These are phyloP conservation scores for Tuber indicum DNA, from an alignment of 495 filamentous ascomycete species.

Conservation along the genomic window DNA sequence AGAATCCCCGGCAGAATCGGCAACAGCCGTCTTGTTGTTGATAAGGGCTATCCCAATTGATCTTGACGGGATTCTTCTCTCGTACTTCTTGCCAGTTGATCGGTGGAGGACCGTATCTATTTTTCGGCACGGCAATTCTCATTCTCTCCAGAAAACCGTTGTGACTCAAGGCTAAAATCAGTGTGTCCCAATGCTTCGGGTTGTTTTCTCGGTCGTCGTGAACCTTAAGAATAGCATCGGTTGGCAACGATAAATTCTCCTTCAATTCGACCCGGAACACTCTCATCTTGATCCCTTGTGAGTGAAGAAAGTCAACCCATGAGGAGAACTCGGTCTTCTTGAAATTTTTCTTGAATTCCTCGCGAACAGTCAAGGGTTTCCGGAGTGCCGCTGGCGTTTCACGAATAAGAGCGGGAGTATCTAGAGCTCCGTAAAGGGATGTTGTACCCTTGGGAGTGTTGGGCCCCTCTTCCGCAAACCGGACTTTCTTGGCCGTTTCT, in stretches of 20 bases:
- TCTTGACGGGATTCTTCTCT: conserved; percentile 20
- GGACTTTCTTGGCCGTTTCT: conserved; percentile 12
- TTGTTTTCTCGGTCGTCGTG: conserved; percentile 30
- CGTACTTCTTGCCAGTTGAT: conserved; percentile 21
- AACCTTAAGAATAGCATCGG: conserved; percentile 27
- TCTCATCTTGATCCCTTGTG: conserved; percentile 18
- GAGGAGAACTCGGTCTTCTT: conserved; percentile 30
- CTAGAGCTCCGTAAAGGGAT: conserved; percentile 13
- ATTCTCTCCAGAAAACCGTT: conserved; percentile 26
- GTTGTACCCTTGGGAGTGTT: conserved; percentile 14
- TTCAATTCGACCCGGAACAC: conserved; percentile 10
- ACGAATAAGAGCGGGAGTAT: conserved; percentile 39
- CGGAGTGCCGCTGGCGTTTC: conserved; percentile 35
- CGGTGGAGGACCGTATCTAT: conserved; percentile 12
- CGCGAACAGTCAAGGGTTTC: conserved; percentile 22
- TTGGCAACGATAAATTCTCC: conserved; percentile 28
- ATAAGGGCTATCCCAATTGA: conserved; percentile 19
- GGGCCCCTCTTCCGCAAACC: conserved; percentile 23
- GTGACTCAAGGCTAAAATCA: conserved; percentile 23
- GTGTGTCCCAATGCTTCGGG: conserved; percentile 24
- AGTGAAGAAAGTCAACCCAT: conserved; percentile 31
- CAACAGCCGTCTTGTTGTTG: conserved; percentile 39
- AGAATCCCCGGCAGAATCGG: conserved; percentile 36
- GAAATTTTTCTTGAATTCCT: conserved; percentile 33
- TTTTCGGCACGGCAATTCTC: conserved; percentile 16